Percentiles rank a stretch among this genome's conserved stretches.
Evolutionary conservation across 306 rosid species (phyloP).

Genomic region (Vachellia collinsii): DNA sequence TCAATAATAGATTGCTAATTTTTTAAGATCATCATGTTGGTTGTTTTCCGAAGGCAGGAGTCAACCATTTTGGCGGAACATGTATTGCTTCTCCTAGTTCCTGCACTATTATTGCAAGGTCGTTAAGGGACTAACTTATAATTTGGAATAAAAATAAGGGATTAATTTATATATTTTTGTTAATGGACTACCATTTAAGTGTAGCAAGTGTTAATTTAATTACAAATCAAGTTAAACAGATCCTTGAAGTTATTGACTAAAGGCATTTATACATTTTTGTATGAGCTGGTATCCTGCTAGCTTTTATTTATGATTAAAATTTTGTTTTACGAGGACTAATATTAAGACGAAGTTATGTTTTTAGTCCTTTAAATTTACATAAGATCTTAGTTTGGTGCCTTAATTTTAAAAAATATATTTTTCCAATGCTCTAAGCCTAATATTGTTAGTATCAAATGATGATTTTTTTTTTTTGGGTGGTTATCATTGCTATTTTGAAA

Average conservation of each 20-base stretch:
- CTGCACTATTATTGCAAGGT: not conserved
- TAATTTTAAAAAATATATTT: no score
- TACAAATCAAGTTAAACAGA: not conserved
- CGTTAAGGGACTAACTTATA: not conserved
- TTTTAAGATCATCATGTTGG: not conserved
- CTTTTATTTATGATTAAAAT: not conserved
- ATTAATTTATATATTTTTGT: not conserved
- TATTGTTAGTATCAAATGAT: no score
- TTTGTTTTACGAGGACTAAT: no score
- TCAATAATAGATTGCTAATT: not conserved
- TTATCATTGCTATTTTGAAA: no score
- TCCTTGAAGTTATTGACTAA: not conserved
- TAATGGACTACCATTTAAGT: no score
- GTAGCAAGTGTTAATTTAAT: no score
- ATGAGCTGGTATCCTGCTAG: not conserved
- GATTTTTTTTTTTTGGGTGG: no score
- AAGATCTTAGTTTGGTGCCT: no score
- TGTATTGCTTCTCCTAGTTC: not conserved
- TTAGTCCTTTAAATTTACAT: no score
- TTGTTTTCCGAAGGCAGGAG: not conserved
- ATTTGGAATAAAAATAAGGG: not conserved
- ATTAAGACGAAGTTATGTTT: no score
- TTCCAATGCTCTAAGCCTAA: no score
- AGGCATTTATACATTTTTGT: not conserved
- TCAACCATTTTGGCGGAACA: not conserved